phyloP scores from a whole-genome alignment of 2,329 filamentous ascomycete species.

The Aspergillus tamarii region DNA sequence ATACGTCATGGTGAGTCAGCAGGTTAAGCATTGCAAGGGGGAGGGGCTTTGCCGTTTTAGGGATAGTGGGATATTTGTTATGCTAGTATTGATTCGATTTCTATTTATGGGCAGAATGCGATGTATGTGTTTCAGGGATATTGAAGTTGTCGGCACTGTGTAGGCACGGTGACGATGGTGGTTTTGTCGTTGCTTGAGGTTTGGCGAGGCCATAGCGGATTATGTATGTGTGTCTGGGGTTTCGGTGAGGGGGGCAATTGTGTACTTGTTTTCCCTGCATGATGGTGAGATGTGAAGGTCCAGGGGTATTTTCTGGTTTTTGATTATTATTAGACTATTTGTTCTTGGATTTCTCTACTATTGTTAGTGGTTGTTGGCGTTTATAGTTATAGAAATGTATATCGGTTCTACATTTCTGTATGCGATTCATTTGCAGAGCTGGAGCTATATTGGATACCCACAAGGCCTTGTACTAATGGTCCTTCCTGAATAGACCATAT shows the following conservation, averaged over 20 bases:
- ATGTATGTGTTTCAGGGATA: not conserved
- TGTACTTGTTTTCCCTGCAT: not conserved
- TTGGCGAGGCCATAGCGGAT: not conserved
- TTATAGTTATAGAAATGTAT: no score
- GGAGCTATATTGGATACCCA: no score
- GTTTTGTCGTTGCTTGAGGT: not conserved
- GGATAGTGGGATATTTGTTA: not conserved
- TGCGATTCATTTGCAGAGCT: no score
- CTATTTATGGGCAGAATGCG: no score
- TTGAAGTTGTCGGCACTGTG: not conserved
- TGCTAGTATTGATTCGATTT: no score
- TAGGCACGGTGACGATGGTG: not conserved
- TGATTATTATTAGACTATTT: not conserved
- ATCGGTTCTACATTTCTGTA: no score
- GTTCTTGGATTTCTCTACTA: not conserved
- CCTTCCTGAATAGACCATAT: no score
- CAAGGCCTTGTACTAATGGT: no score
- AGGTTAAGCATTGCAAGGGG: not conserved
- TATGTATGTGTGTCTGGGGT: not conserved
- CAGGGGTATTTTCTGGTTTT: not conserved
- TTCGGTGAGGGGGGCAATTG: not conserved
- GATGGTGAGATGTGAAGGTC: no score
- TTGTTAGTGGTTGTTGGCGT: no score
- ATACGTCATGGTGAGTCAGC: constrained; percentile 20
- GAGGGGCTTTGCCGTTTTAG: not conserved